Evolutionary conservation across 1,284 basidiomycete genomes (phyloP).

Genomic region (Sporisorium iseilematis-ciliati): DNA sequence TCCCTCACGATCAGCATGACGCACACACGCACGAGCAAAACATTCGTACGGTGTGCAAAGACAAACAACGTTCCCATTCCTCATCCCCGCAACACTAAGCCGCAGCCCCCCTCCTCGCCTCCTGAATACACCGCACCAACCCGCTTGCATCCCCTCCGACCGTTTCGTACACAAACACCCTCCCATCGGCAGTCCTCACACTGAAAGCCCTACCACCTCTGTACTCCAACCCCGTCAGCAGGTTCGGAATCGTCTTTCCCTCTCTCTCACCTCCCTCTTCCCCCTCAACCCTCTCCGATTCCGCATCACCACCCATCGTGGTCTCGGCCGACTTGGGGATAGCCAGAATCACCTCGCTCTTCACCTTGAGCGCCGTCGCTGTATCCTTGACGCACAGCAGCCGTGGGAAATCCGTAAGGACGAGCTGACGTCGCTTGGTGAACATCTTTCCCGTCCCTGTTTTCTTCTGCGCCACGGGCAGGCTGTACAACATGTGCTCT

Average conservation of each 20-base stretch:
- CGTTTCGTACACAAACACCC: conserved; percentile 58
- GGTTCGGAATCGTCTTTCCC: conserved; percentile 36
- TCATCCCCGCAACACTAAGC: background rate
- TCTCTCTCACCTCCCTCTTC: conserved; percentile 4
- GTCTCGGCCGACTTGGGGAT: conserved; percentile 51
- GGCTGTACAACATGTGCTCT: conserved; percentile 60
- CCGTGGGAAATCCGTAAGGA: conserved; percentile 73
- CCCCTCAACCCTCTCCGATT: background rate
- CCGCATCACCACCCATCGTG: conserved; percentile 20
- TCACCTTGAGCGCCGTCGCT: conserved; percentile 70
- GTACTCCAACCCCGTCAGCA: conserved; percentile 50
- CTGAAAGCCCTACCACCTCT: conserved; percentile 44
- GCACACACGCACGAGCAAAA: background rate
- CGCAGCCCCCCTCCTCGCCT: conserved; percentile 18
- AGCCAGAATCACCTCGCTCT: conserved; percentile 71
- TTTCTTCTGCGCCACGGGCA: conserved; percentile 61
- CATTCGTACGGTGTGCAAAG: background rate
- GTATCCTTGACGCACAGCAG: conserved; percentile 73
- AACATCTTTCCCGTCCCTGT: conserved; percentile 65
- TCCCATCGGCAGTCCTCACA: conserved; percentile 43
- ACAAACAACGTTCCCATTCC: background rate
- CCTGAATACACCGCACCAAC: conserved; percentile 56
- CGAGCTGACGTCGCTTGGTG: conserved; percentile 72
- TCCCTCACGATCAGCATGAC: too few relatives aligned
- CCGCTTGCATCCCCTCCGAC: conserved; percentile 55